These are phyloP conservation scores for Cinchona pubescens DNA, from an alignment of 257 asterid genomes.

Conservation along the genomic window DNA sequence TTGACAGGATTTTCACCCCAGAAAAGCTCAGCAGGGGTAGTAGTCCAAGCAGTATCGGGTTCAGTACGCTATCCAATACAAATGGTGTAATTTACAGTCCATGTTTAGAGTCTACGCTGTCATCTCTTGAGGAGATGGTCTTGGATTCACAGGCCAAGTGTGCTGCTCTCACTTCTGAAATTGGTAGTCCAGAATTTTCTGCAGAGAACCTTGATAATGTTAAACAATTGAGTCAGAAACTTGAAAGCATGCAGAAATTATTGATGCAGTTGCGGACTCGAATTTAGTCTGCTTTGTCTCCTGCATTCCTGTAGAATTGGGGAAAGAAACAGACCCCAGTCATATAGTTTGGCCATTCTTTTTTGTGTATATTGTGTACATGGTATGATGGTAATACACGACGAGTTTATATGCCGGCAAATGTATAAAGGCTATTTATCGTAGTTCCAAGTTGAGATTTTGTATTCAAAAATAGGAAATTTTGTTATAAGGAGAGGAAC, in stretches of 20 bases:
- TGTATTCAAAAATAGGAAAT: not conserved
- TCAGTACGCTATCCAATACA: constrained; percentile 33
- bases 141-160: constrained; percentile 61
- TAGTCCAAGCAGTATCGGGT: constrained; percentile 32
- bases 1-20: constrained; percentile 66
- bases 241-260: constrained; percentile 75
- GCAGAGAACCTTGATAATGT: constrained; percentile 39
- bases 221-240: constrained; percentile 61
- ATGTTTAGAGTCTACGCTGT: constrained; percentile 52
- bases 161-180: constrained; percentile 56
- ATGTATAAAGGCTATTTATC: constrained; percentile 14
- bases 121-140: constrained; percentile 71
- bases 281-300: constrained; percentile 21
- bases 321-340: constrained; percentile 11
- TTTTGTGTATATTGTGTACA: constrained; percentile 24
- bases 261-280: constrained; percentile 58
- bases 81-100: constrained; percentile 28
- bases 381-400: constrained; percentile 8
- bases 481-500: not conserved
- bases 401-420: constrained; percentile 20
- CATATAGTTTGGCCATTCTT: constrained; percentile 28
- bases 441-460: constrained; percentile 1
- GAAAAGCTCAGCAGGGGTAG: constrained; percentile 50
- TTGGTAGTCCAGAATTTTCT: constrained; percentile 44
- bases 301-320: constrained; percentile 8